Evolutionary conservation across 176 grass and related monocot species (phyloP), one percentile per base, ranked within the genome.

Genomic region (Oryza meyeriana): DNA sequence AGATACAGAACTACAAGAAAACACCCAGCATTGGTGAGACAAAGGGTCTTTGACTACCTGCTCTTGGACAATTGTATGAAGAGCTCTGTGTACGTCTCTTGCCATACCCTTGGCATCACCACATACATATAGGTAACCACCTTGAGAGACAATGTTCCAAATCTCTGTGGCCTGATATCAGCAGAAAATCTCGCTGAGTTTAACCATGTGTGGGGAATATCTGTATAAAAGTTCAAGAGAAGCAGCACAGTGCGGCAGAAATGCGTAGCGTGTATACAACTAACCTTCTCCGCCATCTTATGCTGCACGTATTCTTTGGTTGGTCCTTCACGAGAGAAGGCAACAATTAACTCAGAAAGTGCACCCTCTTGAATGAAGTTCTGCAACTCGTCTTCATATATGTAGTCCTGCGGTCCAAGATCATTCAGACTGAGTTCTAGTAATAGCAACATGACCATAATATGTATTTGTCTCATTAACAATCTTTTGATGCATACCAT

Each of bases 51-150:
- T 20, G 0, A 13, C 1, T 79, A 98, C 95, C 92, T 98, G 90
- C 42, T 98, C 87, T 79, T 98, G 92, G 66, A 94, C 90, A 81
- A 98, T 84, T 77, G 90, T 98, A 34, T 94, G 95, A 30, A 98
- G 86, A 63, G 89, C 72, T 61, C 95, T 88, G 77, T 98, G 92
- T 62, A 98, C 95, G 55, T 98, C 95, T 85, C 87, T 91, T 31
- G 95, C 95, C 92, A 98, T 98, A 36, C 95, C 92, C 80, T 98
- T 98, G 12, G 95, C 95, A 79, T 98, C 95, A 58, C 95, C 95
- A 64, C 95, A 98, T 10, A 98, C 95, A 76, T 98, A 98, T 30
- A 98, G 65, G 76, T 94, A 94, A 45, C 95, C 95, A 59, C 92
- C 92, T 31, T 84, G 79, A 1, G 95, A 94, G 61, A 93, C 63